Conservation (phyloP, 345 rosid species). For the Citrus maxima region DNA sequence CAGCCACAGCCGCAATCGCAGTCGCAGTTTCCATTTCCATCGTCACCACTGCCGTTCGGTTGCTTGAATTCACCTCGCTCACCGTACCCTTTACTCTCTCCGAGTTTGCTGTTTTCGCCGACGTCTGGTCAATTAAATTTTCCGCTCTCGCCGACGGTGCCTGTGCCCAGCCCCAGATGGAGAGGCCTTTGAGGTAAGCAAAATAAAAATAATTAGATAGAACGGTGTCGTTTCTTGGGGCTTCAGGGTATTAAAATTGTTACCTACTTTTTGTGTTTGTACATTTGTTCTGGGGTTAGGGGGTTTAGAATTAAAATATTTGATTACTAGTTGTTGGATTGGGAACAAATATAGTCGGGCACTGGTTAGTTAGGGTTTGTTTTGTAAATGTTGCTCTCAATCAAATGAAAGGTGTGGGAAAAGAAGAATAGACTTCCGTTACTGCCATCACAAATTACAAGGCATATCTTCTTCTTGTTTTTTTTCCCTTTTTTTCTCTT, state of each 20-base stretch:
- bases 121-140: constrained; percentile 53
- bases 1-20: constrained; percentile 20
- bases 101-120: constrained; percentile 58
- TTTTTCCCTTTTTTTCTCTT: too few species aligned
- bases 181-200: constrained; percentile 42
- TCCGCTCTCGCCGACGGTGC: constrained; percentile 70
- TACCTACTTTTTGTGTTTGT: not conserved
- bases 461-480: too few species aligned
- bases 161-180: constrained; percentile 68
- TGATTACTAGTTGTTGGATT: constrained; percentile 17
- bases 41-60: constrained; percentile 58
- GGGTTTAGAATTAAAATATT: constrained; percentile 6
- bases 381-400: constrained; percentile 3
- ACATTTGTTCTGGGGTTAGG: constrained; percentile 16
- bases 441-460: not conserved
- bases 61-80: constrained; percentile 79
- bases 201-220: not conserved
- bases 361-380: not conserved
- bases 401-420: not conserved
- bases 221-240: not conserved
- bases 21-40: constrained; percentile 42
- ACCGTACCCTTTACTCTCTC: constrained; percentile 58
- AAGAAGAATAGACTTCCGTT: not conserved
- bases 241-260: not conserved
- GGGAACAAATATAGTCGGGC: not conserved